A percentile compares a stretch with the other conserved stretches of the same genome.
phyloP scores from a whole-genome alignment of 371 early-diverging fungal species.

The Mortierella sp. region DNA sequence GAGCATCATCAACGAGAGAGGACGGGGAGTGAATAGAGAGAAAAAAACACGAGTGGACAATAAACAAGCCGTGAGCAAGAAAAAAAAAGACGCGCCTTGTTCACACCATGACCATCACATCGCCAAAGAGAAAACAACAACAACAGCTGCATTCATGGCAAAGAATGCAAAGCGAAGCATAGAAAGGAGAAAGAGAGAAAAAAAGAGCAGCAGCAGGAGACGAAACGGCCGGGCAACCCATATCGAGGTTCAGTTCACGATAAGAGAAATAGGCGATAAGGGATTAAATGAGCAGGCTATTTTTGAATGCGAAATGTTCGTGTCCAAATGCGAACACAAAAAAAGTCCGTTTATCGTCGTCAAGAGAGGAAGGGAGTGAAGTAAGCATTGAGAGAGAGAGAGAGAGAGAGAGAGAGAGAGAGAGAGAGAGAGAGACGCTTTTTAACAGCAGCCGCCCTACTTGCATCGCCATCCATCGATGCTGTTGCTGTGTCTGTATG shows the following conservation, averaged over 20 bases:
- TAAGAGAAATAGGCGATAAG: conserved; percentile 8
- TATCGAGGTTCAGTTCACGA: conserved; percentile 1
- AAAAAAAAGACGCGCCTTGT: not conserved
- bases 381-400: not conserved
- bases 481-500: not conserved
- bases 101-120: not conserved
- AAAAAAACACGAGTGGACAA: not conserved
- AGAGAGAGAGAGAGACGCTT: not conserved
- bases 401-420: not conserved
- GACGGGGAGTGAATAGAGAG: not conserved
- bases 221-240: conserved; percentile 10
- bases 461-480: not conserved
- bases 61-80: not conserved
- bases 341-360: not conserved
- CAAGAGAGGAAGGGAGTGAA: not conserved
- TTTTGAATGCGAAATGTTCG: not conserved
- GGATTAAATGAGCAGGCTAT: not conserved
- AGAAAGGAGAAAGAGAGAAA: not conserved
- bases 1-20: not conserved
- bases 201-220: not conserved
- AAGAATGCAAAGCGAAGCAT: not conserved
- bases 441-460: not conserved
- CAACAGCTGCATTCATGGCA: too few species aligned
- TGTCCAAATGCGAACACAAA: not conserved
- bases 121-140: not conserved